Base-by-base conservation (phyloP, 345 rosid genomes). In the Sapria himalayana region DNA sequence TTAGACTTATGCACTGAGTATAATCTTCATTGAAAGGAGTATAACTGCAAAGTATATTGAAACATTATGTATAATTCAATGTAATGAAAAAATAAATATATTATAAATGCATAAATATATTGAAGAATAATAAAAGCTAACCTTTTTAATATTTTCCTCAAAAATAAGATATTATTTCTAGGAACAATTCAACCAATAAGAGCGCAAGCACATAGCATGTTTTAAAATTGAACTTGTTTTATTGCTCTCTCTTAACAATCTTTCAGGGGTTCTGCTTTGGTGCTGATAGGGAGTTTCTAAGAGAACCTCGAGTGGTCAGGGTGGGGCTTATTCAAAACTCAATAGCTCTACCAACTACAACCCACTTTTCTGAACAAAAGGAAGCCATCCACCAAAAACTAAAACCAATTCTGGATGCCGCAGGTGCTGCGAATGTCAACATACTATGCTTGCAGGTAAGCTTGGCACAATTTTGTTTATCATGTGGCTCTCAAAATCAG, bases 281-380 rank as follows among this genome's bases (percentile, higher is more conserved):
- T 22, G 85, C 98, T 62, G 91, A 72, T 52, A 56, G 56, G 56
- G 97, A 86, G 56, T 47, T 61, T 17, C 23, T 78, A 55, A 66
- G 98, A 69, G 72, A 58, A 43, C 81, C 91, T 14, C 63, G 69
- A 61, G 54, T 76, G 1, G 94, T 89, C 16, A 73, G 93, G 63
- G 94, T 79, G 24, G 98, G 91, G 48, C 78, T 89, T 25, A 65
- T 89, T 58, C 94, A 89, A 63, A 89, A 76, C 58, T 74, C 91
- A 37, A 65, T 71, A 24, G 76, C 70, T 59, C 72, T 82, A 66
- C 94, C 94, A 2, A 78, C 94, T 1, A 78, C 76, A 40, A 72
- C 74, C 33, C 66, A 77, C 11, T 65, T 72, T 64, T 52, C 34
- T 6, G 85, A 78, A 44, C 98, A 82, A 32, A 89, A 55, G 57